These are phyloP conservation scores for Rhynchospora pubera DNA, from an alignment of 176 grass and related monocot genomes.

Conservation along the genomic window DNA sequence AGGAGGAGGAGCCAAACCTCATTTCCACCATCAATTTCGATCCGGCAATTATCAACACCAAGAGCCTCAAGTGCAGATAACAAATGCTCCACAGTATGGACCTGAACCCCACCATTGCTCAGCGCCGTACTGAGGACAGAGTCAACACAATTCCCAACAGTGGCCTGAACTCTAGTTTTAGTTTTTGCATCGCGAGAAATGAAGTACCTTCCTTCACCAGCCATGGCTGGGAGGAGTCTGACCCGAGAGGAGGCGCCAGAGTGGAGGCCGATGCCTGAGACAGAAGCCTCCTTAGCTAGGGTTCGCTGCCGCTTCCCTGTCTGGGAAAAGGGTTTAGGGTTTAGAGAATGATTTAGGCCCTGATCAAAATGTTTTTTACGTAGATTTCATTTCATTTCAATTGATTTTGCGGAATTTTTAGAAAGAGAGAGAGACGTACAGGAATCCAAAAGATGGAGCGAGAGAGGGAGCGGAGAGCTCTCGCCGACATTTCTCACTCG, in stretches of 20 bases:
- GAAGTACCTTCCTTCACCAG: conserved; percentile 90
- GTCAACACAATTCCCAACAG: conserved; percentile 34
- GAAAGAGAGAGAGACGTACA: conserved; percentile 19
- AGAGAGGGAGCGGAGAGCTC: conserved; percentile 32
- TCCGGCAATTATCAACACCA: conserved; percentile 72
- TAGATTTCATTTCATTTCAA: too few relatives aligned
- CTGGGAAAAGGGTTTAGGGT: conserved; percentile 26
- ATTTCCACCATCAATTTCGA: conserved; percentile 57
- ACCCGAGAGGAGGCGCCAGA: conserved; percentile 36
- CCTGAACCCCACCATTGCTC: conserved; percentile 19
- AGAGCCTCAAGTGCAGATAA: conserved; percentile 76
- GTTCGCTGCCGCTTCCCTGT: conserved; percentile 60
- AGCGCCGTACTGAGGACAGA: conserved; percentile 76
- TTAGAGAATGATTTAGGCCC: neutral
- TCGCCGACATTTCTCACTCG: neutral
- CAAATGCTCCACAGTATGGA: conserved; percentile 79
- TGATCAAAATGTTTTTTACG: too few relatives aligned
- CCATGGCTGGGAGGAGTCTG: conserved; percentile 51
- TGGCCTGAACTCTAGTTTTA: conserved; percentile 36
- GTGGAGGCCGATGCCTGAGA: conserved; percentile 67
- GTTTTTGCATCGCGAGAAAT: conserved; percentile 6
- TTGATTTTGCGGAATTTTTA: neutral
- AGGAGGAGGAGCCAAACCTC: conserved; percentile 41
- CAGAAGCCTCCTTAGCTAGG: conserved; percentile 38
- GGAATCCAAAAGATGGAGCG: conserved; percentile 50